A percentile compares a stretch with the other conserved stretches of the same genome.
Evolutionary conservation across 2,329 filamentous ascomycete genomes (phyloP).

Genomic region (Cladosporium cucumerinum): DNA sequence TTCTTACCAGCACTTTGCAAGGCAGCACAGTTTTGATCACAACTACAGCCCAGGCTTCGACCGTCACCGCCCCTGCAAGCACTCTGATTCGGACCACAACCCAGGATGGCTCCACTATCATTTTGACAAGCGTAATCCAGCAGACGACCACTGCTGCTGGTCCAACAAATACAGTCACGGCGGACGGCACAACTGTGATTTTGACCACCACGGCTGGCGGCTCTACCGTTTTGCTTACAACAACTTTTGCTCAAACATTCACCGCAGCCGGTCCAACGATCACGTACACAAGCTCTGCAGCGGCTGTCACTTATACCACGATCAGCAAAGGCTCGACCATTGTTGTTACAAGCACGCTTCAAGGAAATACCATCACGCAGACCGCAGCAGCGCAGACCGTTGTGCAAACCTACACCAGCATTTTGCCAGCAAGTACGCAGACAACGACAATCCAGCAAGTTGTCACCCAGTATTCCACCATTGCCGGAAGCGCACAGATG

Average conservation of each 20-base stretch:
- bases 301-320: not conserved
- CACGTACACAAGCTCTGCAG: not conserved
- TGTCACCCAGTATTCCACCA: not conserved
- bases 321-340: not conserved
- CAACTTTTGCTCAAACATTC: constrained; percentile 3
- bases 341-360: not conserved
- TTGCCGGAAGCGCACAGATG: not conserved
- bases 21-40: not conserved
- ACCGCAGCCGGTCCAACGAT: not conserved
- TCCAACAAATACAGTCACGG: not conserved
- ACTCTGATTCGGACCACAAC: not conserved
- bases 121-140: not conserved
- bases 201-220: not conserved
- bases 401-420: constrained; percentile 4
- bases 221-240: not conserved
- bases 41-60: not conserved
- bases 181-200: not conserved
- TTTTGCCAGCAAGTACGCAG: not conserved
- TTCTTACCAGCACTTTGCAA: not conserved
- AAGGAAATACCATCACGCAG: not conserved
- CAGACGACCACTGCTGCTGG: not conserved
- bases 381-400: not conserved
- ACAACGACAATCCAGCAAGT: constrained; percentile 1
- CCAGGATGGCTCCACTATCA: not conserved
- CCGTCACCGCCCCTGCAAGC: not conserved